These are phyloP conservation scores for Pyronema domesticum DNA, from an alignment of 495 filamentous ascomycete species.

Conservation along the genomic window DNA sequence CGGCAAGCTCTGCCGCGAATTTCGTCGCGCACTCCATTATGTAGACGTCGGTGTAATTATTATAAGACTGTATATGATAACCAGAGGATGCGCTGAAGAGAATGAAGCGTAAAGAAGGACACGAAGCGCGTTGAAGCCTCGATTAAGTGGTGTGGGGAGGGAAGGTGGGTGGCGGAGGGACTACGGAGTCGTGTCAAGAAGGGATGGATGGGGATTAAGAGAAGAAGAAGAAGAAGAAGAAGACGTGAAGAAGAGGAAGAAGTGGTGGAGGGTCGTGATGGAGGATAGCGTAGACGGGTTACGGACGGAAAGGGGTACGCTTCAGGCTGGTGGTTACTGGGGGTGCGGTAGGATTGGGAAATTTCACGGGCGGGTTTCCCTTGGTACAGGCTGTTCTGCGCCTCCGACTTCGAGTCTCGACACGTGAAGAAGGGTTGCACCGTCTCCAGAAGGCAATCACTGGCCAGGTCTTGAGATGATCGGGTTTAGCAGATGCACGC, in stretches of 20 bases:
- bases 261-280: background rate
- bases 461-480: background rate
- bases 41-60: slow-evolving; percentile 5
- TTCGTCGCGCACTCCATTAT: slow-evolving; percentile 28
- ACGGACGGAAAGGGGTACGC: background rate
- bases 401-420: background rate
- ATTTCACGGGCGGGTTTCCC: background rate
- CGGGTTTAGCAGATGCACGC: background rate
- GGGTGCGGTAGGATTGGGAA: background rate
- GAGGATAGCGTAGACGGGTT: background rate
- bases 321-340: no score
- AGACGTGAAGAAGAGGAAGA: slow-evolving; percentile 7
- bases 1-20: slow-evolving; percentile 29
- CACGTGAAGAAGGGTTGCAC: background rate
- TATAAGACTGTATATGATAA: background rate
- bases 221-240: slow-evolving; percentile 15
- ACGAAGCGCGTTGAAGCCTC: background rate
- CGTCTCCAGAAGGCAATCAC: background rate
- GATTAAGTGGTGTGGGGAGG: background rate
- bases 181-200: background rate
- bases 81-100: slow-evolving; percentile 1
- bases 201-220: slow-evolving; percentile 23
- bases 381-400: background rate
- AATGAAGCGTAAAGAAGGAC: slow-evolving; percentile 3
- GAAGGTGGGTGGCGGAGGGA: background rate